Evolutionary conservation across 805 yeast genomes (phyloP), one percentile per base, ranked within the genome.

Genomic region (Myxozyma lipomycoides): DNA sequence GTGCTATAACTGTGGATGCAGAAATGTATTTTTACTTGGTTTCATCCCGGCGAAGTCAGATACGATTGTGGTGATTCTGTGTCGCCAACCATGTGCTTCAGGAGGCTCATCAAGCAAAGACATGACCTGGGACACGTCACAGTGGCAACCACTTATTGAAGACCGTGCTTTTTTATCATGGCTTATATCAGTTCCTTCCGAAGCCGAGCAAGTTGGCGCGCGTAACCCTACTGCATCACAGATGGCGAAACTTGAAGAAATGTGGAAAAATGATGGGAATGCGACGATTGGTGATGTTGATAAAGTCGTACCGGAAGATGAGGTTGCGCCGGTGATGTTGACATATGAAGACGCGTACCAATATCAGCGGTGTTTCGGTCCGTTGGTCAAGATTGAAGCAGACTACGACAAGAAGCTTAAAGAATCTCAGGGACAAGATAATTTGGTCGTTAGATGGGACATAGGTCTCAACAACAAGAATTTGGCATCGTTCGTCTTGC

Each of bases 1-100:
- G 66, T 90, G 97, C 70, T 90, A 89, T 69, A 83, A 82, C 63
- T 90, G 97, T 71, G 96, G 96, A 26, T 79, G 78, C 63, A 79
- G 74, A 52, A 90, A 90, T 61, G 84, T 82, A 2, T 90, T 90
- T 60, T 73, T 83, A 23, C 71, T 90, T 35, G 97, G 97, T 0
- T 88, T 83, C 67, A 93, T 90, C 15, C 77, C 89, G 23, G 96
- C 96, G 3, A 86, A 86, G 63, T 78, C 82, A 51, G 95, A 87
- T 59, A 82, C 89, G 3, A 89, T 88, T 35, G 90, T 90, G 52
- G 95, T 90, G 3, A 76, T 89, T 39, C 68, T 90, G 43, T 90
- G 97, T 68, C 79, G 97, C 49, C 72, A 86, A 48, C 96, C 96
- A 0, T 90, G 97, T 67, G 68, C 73, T 3, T 55, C 64, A 3